These are phyloP conservation scores for Protea cynaroides DNA, from an alignment of 164 flowering plant species.

Conservation along the genomic window DNA sequence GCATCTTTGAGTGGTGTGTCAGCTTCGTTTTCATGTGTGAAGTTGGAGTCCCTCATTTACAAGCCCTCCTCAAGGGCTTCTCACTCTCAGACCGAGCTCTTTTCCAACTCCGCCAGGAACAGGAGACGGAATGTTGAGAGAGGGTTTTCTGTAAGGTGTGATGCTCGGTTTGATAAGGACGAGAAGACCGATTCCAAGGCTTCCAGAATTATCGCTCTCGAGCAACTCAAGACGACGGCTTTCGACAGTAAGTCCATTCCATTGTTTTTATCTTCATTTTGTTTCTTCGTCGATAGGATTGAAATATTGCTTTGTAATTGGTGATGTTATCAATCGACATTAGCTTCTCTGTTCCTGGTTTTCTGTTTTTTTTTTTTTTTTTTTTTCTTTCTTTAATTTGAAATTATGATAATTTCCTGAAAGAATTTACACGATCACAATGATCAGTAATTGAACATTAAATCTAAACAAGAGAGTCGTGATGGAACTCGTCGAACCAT, in stretches of 20 bases:
- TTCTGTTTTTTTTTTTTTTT: too few relatives aligned
- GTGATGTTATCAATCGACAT: not conserved
- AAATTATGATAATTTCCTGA: not conserved
- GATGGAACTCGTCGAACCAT: too few relatives aligned
- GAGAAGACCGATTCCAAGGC: slow-evolving; percentile 22
- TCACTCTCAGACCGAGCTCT: slow-evolving; percentile 16
- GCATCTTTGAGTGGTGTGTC: slow-evolving; percentile 55
- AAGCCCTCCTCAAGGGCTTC: slow-evolving; percentile 12
- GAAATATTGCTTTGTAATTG: not conserved
- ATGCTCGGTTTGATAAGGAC: slow-evolving; percentile 22
- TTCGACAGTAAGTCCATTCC: slow-evolving; percentile 50
- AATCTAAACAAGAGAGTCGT: too few relatives aligned
- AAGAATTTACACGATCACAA: too few relatives aligned
- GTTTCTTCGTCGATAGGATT: not conserved
- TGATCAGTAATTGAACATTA: too few relatives aligned
- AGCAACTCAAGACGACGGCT: slow-evolving; percentile 74
- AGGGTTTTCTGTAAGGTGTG: slow-evolving; percentile 33
- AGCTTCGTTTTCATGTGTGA: slow-evolving; percentile 37
- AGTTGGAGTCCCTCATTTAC: slow-evolving; percentile 39
- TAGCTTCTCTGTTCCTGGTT: not conserved
- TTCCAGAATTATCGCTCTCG: slow-evolving; percentile 70
- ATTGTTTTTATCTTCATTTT: not conserved
- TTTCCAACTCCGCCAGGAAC: slow-evolving; percentile 13
- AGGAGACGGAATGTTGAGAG: slow-evolving; percentile 16
- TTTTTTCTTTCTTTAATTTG: not conserved